These are phyloP conservation scores for Urostyla sp. DNA, from an alignment of 73 alveolate species.

Conservation along the genomic window DNA sequence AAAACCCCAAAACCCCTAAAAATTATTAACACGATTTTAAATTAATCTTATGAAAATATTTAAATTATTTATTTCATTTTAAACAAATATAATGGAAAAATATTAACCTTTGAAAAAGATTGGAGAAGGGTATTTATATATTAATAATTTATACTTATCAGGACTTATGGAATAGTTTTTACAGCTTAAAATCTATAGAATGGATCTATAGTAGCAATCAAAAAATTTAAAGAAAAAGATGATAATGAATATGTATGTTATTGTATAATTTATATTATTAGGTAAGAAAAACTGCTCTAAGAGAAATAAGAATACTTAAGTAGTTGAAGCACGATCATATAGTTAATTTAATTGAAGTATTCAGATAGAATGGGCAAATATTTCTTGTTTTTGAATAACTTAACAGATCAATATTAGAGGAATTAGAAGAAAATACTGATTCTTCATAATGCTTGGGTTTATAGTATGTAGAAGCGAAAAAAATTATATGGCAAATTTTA, in stretches of 20 bases:
- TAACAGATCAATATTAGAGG: constrained; percentile 68
- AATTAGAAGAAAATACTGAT: constrained; percentile 58
- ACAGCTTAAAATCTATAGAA: constrained; percentile 64
- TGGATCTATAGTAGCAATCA: constrained; percentile 70
- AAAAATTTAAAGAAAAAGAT: constrained; percentile 75
- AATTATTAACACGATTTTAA: no score
- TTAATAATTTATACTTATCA: background rate
- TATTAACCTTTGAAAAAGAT: constrained; percentile 41
- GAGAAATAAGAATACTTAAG: constrained; percentile 63
- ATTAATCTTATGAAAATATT: no score
- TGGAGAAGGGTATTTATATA: constrained; percentile 41
- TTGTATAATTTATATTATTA: background rate
- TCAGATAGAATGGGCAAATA: constrained; percentile 64
- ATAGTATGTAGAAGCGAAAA: constrained; percentile 39
- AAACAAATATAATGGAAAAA: constrained; percentile 40
- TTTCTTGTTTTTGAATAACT: constrained; percentile 67
- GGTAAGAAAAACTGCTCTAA: constrained; percentile 60
- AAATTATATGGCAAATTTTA: constrained; percentile 77
- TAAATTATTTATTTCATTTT: background rate
- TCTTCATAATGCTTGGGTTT: background rate
- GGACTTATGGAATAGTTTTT: constrained; percentile 74
- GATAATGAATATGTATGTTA: constrained; percentile 70
- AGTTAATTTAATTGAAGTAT: constrained; percentile 70
- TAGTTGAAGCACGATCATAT: constrained; percentile 71
- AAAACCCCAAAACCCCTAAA: no score